Evolutionary conservation across 345 rosid species (phyloP), one percentile per base, ranked within the genome.

Genomic region (Jatropha curcas): DNA sequence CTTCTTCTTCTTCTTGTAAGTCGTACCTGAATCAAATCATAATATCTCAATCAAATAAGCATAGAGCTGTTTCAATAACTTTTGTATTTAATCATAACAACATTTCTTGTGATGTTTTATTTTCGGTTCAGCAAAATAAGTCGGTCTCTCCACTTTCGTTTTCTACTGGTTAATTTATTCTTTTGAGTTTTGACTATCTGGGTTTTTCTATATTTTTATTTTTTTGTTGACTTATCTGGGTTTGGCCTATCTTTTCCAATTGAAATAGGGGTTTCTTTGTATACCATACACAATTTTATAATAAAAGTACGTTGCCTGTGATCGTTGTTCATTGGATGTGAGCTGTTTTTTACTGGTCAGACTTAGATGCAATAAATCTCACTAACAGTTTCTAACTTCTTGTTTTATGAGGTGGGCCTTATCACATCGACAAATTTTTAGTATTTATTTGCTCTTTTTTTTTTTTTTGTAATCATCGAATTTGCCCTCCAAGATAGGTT

Each of bases 261-360:
- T 64, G 24, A 12, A 43, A 63, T 64, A 41, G 52, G 31, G 31
- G 22, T 24, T 62, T 39, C 7, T 39, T 13, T 4, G 30, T 64
- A 5, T 60, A 4, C 0, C 7, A 33, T 60, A 30, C 22, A 17
- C 14, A 1, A 14, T 28, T 7, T 28, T 31, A 13, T 60, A 7
- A 41, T 41, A 10, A 41, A 31, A 60, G 20, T 13, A 1, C 11
- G 14, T 30, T 37, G 48, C 5, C 37, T 24, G n/a, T 25, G 68
- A 64, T 64, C 35, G 43, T 64, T 25, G 68, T 41, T 64, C 35
- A 64, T 64, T 64, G 68, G 16, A 11, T 64, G 30, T 17, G 13
- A 28, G 56, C 12, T 1, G 31, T 39, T n/a, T 45, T 17, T 63
- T 65, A 10, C 11, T 27, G 69, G 69, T 65, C 7, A 56, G 37